phyloP scores from a whole-genome alignment of 352 stramenopile species.

The Pythium vanterpoolii region DNA sequence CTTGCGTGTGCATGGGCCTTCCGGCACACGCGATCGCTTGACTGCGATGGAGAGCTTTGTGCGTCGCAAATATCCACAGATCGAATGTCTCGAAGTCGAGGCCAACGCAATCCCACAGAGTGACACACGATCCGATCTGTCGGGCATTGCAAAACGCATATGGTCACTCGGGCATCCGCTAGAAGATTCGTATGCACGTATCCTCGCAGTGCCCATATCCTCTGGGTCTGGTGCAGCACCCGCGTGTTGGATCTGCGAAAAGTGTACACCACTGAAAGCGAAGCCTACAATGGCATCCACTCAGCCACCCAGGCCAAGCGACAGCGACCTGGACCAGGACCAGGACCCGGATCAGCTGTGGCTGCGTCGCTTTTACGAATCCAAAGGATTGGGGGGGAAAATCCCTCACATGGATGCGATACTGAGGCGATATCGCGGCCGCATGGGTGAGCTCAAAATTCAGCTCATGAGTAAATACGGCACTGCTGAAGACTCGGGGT shows the following conservation, averaged over 20 bases:
- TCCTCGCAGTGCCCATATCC: slow-evolving; percentile 8
- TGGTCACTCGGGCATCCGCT: not conserved
- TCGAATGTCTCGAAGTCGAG: slow-evolving; percentile 47
- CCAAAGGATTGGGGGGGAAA: slow-evolving; percentile 39
- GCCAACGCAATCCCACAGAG: not conserved
- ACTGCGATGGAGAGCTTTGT: slow-evolving; percentile 62
- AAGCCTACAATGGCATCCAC: not conserved
- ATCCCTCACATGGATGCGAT: slow-evolving; percentile 56
- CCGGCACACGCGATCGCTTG: slow-evolving; percentile 37
- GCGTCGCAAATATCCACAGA: slow-evolving; percentile 53
- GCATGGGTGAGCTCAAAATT: slow-evolving; percentile 48
- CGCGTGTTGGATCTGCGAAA: slow-evolving; percentile 13
- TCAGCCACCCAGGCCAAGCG: slow-evolving; percentile 1
- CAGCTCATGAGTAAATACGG: slow-evolving; percentile 57
- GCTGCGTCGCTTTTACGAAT: slow-evolving; percentile 46
- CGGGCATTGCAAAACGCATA: not conserved
- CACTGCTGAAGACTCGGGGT: not conserved
- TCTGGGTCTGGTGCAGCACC: too few relatives aligned
- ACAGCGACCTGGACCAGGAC: slow-evolving; percentile 29
- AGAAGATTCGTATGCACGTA: slow-evolving; percentile 12
- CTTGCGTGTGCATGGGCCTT: slow-evolving; percentile 47
- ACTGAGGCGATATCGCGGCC: slow-evolving; percentile 50
- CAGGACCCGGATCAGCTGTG: slow-evolving; percentile 36
- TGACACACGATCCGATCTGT: slow-evolving; percentile 1
- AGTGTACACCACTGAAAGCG: slow-evolving; percentile 10